phyloP scores from a whole-genome alignment of 176 grass and related monocot species.

The Carex littledalei region DNA sequence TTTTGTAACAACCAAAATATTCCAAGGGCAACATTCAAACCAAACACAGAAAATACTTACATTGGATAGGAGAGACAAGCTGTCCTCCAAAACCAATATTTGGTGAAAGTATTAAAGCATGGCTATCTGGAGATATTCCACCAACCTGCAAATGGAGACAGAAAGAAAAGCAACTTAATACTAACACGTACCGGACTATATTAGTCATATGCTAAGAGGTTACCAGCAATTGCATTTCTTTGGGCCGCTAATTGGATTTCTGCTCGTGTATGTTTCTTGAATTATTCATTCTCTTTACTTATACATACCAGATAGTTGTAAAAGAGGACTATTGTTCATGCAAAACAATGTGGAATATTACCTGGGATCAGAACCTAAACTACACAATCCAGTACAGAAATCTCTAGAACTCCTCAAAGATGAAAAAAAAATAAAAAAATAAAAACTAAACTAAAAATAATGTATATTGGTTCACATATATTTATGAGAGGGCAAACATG shows the following conservation, averaged over 20 bases:
- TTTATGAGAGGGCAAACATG: neutral
- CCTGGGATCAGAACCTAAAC: neutral
- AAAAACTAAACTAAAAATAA: neutral
- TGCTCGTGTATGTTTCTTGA: neutral
- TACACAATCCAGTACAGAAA: neutral
- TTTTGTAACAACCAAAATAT: neutral
- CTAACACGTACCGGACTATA: neutral
- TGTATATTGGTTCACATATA: neutral
- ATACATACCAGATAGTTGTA: neutral
- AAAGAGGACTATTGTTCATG: neutral
- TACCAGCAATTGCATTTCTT: neutral
- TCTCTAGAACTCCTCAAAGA: neutral
- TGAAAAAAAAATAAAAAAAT: too few relatives aligned
- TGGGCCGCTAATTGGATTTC: neutral
- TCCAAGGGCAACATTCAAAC: too few relatives aligned
- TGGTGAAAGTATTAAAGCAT: conserved; percentile 36
- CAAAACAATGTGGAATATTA: neutral
- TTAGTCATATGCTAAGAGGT: neutral
- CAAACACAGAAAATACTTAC: too few relatives aligned
- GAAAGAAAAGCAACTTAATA: neutral
- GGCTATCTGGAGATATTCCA: conserved; percentile 33
- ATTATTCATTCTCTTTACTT: neutral
- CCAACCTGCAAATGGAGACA: conserved; percentile 20
- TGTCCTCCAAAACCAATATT: conserved; percentile 27
- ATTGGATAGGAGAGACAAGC: neutral